phyloP scores from a whole-genome alignment of 768 basidiomycete species.

The Dacryopinax primogenitus region DNA sequence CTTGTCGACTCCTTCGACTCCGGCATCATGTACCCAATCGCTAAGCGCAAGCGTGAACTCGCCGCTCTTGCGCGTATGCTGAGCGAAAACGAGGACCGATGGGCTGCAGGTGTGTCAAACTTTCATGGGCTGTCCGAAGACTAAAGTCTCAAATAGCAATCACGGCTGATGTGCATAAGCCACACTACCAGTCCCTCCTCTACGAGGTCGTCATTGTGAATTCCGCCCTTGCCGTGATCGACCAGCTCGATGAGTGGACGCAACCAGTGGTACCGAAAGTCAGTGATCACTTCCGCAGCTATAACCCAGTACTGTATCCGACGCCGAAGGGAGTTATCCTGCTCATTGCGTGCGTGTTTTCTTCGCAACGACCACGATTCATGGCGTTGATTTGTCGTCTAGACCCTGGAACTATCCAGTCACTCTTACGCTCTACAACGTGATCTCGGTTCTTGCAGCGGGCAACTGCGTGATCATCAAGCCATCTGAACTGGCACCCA shows the following conservation, averaged over 20 bases:
- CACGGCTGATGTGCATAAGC: conserved; percentile 18
- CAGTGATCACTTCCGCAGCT: conserved; percentile 14
- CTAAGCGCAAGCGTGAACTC: conserved; percentile 22
- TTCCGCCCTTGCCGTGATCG: conserved; percentile 15
- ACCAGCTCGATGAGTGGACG: conserved; percentile 22
- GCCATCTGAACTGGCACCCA: conserved; percentile 23
- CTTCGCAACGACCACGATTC: not conserved
- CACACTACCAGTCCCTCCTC: conserved; percentile 17
- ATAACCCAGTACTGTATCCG: conserved; percentile 20
- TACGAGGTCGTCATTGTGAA: conserved; percentile 18
- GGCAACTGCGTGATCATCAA: conserved; percentile 25
- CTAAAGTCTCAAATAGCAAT: conserved; percentile 10
- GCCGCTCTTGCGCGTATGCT: conserved; percentile 21
- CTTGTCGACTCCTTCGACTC: conserved; percentile 19
- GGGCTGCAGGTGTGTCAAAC: not conserved
- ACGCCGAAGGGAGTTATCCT: conserved; percentile 22
- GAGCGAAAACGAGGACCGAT: conserved; percentile 20
- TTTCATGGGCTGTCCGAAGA: not conserved
- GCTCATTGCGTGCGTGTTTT: conserved; percentile 15
- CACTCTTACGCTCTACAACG: not conserved
- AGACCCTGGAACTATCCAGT: conserved; percentile 12
- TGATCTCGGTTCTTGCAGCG: conserved; percentile 25
- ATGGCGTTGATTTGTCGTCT: not conserved
- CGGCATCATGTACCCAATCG: conserved; percentile 20
- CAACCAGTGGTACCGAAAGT: conserved; percentile 16